phyloP scores from a whole-genome alignment of 2,329 filamentous ascomycete species.

The Neopestalotiopsis sp. region DNA sequence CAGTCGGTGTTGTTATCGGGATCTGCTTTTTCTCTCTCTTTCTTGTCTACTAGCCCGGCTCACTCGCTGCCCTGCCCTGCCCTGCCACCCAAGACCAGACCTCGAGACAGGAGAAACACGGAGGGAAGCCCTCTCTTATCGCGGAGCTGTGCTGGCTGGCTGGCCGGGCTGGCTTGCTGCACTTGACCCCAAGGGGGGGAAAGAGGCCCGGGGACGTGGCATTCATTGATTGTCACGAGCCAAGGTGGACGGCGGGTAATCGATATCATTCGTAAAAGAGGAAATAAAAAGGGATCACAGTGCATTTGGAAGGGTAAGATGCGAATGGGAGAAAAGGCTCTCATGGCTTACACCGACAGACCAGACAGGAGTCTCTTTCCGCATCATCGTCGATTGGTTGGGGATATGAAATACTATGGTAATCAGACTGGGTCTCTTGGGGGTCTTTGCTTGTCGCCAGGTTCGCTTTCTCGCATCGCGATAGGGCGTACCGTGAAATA shows the following conservation, averaged over 20 bases:
- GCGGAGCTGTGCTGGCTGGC: not conserved
- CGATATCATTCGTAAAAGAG: slow-evolving; percentile 1
- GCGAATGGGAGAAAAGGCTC: not conserved
- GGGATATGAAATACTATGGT: too few relatives aligned
- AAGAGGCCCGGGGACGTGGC: not conserved
- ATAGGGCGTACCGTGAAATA: too few relatives aligned
- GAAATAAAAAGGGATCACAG: not conserved
- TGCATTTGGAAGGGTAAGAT: not conserved
- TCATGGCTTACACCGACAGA: not conserved
- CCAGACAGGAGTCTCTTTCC: too few relatives aligned
- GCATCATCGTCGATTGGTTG: too few relatives aligned
- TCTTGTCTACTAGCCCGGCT: not conserved
- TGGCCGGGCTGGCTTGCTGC: not conserved
- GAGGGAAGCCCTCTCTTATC: not conserved
- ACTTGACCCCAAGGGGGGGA: not conserved
- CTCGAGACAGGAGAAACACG: not conserved
- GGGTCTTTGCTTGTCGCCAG: too few relatives aligned
- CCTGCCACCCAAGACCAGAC: not conserved
- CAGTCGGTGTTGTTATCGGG: not conserved
- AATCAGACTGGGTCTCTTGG: too few relatives aligned
- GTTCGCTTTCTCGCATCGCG: too few relatives aligned
- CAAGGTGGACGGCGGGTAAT: not conserved
- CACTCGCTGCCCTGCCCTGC: not conserved
- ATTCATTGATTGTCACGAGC: slow-evolving; percentile 3
- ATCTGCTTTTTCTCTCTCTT: not conserved